These are phyloP conservation scores for Aspergillus biplanus DNA, from an alignment of 495 filamentous ascomycete genomes.

Conservation along the genomic window DNA sequence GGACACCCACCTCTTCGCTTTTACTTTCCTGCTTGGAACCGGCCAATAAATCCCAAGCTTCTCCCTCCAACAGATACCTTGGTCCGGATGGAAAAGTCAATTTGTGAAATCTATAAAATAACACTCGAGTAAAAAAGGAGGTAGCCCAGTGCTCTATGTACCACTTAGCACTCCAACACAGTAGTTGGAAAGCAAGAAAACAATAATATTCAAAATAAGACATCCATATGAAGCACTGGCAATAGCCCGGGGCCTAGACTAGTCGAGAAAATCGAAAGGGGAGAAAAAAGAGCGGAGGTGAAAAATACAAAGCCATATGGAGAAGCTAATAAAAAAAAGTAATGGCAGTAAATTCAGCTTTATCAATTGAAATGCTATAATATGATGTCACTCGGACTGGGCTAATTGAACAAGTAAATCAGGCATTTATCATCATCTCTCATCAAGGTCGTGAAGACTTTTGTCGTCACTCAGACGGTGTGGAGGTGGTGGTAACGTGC, in stretches of 20 bases:
- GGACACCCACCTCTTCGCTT: background rate
- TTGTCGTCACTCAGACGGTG: conserved; percentile 38
- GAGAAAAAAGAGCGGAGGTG: background rate
- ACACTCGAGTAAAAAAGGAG: conserved; percentile 9
- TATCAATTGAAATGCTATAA: conserved; percentile 42
- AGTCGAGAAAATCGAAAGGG: background rate
- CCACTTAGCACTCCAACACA: conserved; percentile 13
- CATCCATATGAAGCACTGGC: background rate
- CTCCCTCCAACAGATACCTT: background rate
- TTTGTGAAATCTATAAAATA: background rate
- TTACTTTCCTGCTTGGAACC: no score
- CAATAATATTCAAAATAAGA: conserved; percentile 3
- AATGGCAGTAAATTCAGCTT: conserved; percentile 11
- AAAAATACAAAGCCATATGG: background rate
- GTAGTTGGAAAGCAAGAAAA: background rate
- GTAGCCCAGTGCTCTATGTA: conserved; percentile 13
- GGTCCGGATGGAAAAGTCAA: background rate
- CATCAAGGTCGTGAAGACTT: conserved; percentile 56
- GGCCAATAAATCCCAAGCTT: no score
- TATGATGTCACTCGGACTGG: conserved; percentile 44
- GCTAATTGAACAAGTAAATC: conserved; percentile 44
- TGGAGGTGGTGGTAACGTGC: conserved; percentile 54
- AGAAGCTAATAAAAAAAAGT: background rate
- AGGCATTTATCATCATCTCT: conserved; percentile 59
- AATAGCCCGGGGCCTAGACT: no score